Evolutionary conservation across 306 rosid species (phyloP).

Genomic region (Carpinus viminea): DNA sequence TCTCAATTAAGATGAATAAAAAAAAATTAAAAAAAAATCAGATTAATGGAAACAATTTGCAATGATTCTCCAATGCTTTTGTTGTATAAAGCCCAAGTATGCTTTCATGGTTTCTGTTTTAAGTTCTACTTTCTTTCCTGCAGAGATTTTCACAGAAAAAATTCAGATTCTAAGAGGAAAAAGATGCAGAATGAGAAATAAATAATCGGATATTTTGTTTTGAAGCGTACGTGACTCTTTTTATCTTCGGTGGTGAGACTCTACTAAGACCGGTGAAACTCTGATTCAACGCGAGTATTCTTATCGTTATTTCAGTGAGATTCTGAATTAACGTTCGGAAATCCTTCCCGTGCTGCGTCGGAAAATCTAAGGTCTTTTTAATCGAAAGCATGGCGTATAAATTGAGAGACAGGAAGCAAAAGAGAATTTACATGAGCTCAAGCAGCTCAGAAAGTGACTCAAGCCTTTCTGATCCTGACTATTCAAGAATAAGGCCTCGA

Average conservation of each 20-base stretch:
- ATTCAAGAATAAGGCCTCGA: neutral
- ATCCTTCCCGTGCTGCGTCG: too few species aligned
- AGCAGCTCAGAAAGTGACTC: slow-evolving; percentile 25
- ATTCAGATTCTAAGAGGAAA: neutral
- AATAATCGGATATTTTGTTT: too few species aligned
- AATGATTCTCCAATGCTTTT: neutral
- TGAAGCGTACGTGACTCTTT: too few species aligned
- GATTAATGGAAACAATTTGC: neutral
- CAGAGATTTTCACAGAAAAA: neutral
- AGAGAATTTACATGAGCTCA: neutral
- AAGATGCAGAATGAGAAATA: too few species aligned
- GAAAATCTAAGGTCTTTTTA: neutral
- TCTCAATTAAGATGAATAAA: neutral
- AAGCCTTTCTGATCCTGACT: slow-evolving; percentile 22
- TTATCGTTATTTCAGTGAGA: too few species aligned
- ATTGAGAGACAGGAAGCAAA: slow-evolving; percentile 21
- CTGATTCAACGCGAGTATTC: too few species aligned
- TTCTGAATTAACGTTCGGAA: too few species aligned
- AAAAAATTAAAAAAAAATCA: neutral
- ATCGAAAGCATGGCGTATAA: slow-evolving; percentile 20
- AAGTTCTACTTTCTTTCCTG: slow-evolving; percentile 3
- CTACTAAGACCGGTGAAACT: too few species aligned
- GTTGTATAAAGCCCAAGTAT: neutral
- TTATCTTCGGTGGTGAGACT: too few species aligned
- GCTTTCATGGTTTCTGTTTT: neutral